These are phyloP conservation scores for Carex littledalei DNA, from an alignment of 176 grass and related monocot genomes.

Conservation along the genomic window DNA sequence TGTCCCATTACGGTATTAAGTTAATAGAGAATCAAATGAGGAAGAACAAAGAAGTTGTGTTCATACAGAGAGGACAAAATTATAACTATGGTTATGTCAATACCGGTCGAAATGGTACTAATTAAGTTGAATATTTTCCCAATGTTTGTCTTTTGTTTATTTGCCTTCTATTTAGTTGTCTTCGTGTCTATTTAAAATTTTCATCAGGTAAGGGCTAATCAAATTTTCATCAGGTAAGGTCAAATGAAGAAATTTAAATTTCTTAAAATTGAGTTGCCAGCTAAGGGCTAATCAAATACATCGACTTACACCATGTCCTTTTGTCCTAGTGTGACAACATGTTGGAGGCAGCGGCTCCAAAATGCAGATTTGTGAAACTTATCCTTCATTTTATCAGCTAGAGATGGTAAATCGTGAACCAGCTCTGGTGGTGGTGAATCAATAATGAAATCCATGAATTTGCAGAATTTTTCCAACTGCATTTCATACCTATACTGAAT, in stretches of 20 bases:
- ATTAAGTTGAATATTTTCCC: neutral
- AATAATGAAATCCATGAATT: slow-evolving; percentile 89
- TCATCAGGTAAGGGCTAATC: neutral
- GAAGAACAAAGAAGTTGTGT: neutral
- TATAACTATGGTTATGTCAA: neutral
- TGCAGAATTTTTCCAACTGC: slow-evolving; percentile 76
- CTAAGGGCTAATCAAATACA: neutral
- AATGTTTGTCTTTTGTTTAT: neutral
- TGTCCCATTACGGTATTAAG: neutral
- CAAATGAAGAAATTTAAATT: neutral
- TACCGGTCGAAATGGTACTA: neutral
- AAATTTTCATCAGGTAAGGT: neutral
- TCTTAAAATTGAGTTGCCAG: neutral
- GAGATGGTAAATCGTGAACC: slow-evolving; percentile 36
- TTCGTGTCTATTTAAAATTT: neutral
- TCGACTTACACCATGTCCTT: slow-evolving; percentile 85
- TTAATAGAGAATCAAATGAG: neutral
- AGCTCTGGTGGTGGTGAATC: slow-evolving; percentile 68
- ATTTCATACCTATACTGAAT: slow-evolving; percentile 55
- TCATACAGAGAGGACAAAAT: neutral
- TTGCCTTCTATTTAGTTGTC: neutral
- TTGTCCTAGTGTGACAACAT: slow-evolving; percentile 56
- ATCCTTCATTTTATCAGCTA: slow-evolving; percentile 69
- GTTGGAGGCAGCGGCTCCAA: slow-evolving; percentile 64
- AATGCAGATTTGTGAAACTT: slow-evolving; percentile 66